phyloP scores from a whole-genome alignment of 2,329 filamentous ascomycete genomes.

The Diaporthe vaccinii region DNA sequence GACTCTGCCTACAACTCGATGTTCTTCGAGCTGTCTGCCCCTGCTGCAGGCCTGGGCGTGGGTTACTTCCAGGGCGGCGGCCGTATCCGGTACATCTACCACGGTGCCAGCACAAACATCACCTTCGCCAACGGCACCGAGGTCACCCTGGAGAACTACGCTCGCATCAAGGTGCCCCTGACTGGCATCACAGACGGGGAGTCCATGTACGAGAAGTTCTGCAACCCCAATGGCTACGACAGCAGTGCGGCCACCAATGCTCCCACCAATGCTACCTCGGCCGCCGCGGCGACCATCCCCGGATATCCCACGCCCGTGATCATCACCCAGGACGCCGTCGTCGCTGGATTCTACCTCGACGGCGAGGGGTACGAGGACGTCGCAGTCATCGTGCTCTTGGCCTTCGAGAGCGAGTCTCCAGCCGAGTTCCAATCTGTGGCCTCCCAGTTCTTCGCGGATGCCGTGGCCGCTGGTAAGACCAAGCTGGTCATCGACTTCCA shows the following conservation, averaged over 20 bases:
- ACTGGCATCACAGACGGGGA: constrained; percentile 49
- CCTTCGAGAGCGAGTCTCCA: constrained; percentile 46
- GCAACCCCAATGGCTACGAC: constrained; percentile 43
- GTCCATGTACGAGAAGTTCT: constrained; percentile 53
- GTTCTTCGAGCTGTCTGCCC: constrained; percentile 50
- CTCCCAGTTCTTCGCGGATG: constrained; percentile 53
- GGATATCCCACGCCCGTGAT: constrained; percentile 50
- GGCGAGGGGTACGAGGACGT: constrained; percentile 50
- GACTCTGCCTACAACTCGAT: constrained; percentile 55
- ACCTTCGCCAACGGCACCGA: constrained; percentile 55
- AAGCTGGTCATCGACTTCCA: constrained; percentile 72
- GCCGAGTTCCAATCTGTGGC: constrained; percentile 53
- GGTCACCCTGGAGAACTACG: constrained; percentile 49
- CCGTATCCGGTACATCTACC: constrained; percentile 48
- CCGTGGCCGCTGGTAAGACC: constrained; percentile 63
- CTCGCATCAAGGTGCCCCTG: constrained; percentile 48
- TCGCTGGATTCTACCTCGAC: constrained; percentile 53
- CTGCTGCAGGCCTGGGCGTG: constrained; percentile 37
- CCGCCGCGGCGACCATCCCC: constrained; percentile 40
- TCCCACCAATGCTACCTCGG: constrained; percentile 21
- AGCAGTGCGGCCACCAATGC: background rate
- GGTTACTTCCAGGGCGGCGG: constrained; percentile 52
- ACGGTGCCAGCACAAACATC: constrained; percentile 49
- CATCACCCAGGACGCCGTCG: constrained; percentile 46
- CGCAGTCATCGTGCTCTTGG: constrained; percentile 49